These are phyloP conservation scores for Papiliotrema fonsecae DNA, from an alignment of 1,284 basidiomycete genomes.

Conservation along the genomic window DNA sequence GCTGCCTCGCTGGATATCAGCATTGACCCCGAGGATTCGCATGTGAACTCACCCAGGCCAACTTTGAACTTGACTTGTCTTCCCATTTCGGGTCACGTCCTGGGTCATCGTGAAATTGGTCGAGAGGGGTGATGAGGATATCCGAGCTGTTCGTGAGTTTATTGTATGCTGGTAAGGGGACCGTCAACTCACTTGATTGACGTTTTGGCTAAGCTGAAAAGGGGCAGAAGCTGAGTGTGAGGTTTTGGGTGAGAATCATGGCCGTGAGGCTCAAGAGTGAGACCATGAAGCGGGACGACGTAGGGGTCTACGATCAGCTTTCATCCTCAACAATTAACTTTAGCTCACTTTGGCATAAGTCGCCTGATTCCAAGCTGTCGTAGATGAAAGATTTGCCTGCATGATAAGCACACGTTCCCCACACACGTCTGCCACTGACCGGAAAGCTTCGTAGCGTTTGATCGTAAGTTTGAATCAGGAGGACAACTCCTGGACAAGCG, in stretches of 20 bases:
- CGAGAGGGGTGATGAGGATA: slow-evolving; percentile 51
- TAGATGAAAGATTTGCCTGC: slow-evolving; percentile 40
- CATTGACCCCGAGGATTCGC: not conserved
- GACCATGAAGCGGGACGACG: slow-evolving; percentile 41
- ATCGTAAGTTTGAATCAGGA: slow-evolving; percentile 36
- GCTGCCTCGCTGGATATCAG: slow-evolving; percentile 32
- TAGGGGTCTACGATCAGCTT: slow-evolving; percentile 35
- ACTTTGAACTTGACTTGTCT: slow-evolving; percentile 42
- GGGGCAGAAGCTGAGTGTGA: slow-evolving; percentile 41
- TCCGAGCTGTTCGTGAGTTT: slow-evolving; percentile 39
- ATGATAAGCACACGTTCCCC: not conserved
- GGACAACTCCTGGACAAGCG: slow-evolving; percentile 36
- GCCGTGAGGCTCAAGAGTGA: slow-evolving; percentile 43
- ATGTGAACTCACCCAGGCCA: slow-evolving; percentile 48
- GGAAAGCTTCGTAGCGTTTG: slow-evolving; percentile 15
- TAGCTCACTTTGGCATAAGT: slow-evolving; percentile 39
- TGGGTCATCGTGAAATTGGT: slow-evolving; percentile 46
- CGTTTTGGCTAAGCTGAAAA: slow-evolving; percentile 47
- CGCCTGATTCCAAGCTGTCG: slow-evolving; percentile 38
- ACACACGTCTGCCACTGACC: slow-evolving; percentile 8
- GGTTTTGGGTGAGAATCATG: slow-evolving; percentile 40
- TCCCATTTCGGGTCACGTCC: slow-evolving; percentile 49
- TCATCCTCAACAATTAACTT: not conserved
- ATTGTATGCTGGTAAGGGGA: not conserved
- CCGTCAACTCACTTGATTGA: slow-evolving; percentile 40